Conservation (phyloP, 352 stramenopile genomes). For the Phytophthora palmivora region DNA sequence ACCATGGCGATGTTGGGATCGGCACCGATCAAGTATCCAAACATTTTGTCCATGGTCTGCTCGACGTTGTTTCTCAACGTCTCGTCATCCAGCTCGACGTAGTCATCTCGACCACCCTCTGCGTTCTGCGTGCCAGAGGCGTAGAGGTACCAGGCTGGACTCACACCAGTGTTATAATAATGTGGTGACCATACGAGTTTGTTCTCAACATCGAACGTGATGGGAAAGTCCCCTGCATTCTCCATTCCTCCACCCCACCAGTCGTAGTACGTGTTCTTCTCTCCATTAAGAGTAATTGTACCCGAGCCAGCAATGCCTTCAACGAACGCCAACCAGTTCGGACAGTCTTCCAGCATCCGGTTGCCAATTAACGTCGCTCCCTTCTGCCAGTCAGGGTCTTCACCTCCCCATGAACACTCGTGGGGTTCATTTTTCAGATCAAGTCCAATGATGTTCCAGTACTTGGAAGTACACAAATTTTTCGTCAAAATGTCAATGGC, state of each 20-base stretch:
- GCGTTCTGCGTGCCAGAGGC: slow-evolving; percentile 36
- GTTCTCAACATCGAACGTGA: slow-evolving; percentile 48
- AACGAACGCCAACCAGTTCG: slow-evolving; percentile 73
- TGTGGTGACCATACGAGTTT: slow-evolving; percentile 77
- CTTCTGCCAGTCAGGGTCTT: slow-evolving; percentile 52
- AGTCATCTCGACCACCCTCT: slow-evolving; percentile 26
- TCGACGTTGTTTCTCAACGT: slow-evolving; percentile 55
- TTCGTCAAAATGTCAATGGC: slow-evolving; percentile 64
- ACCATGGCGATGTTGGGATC: slow-evolving; percentile 54
- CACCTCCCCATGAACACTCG: slow-evolving; percentile 56
- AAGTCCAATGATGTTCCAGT: slow-evolving; percentile 74
- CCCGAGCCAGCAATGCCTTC: slow-evolving; percentile 59
- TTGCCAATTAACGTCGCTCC: slow-evolving; percentile 67
- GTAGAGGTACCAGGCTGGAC: slow-evolving; percentile 68
- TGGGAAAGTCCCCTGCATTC: slow-evolving; percentile 41
- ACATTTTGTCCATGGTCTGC: slow-evolving; percentile 70
- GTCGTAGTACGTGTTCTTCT: slow-evolving; percentile 52
- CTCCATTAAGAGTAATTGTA: slow-evolving; percentile 39
- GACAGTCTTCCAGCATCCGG: slow-evolving; percentile 63
- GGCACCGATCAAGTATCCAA: slow-evolving; percentile 57
- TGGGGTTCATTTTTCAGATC: slow-evolving; percentile 79
- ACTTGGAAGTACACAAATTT: slow-evolving; percentile 54
- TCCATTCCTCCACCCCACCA: slow-evolving; percentile 74
- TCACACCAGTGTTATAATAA: slow-evolving; percentile 79
- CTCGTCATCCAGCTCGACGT: slow-evolving; percentile 56